Percentiles rank a stretch among this genome's conserved stretches.
These are phyloP conservation scores for Starmerella apis DNA, from an alignment of 805 yeast genomes.

Conservation along the genomic window DNA sequence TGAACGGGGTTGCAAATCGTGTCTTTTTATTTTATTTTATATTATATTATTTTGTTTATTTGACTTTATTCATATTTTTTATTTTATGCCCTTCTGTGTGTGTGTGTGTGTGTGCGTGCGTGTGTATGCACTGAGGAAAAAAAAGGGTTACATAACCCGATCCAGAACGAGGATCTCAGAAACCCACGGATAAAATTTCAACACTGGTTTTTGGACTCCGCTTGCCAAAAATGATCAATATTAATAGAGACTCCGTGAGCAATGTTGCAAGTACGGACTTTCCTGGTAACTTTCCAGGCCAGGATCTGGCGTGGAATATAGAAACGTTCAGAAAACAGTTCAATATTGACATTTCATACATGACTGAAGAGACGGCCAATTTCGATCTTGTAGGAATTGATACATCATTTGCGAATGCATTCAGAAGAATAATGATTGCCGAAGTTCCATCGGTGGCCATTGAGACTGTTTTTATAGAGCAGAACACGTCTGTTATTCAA, in stretches of 20 bases:
- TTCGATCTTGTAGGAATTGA: slow-evolving; percentile 82
- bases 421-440: slow-evolving; percentile 91
- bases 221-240: slow-evolving; percentile 22
- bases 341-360: slow-evolving; percentile 52
- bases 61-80: too few species aligned
- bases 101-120: too few species aligned
- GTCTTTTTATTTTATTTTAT: too few species aligned
- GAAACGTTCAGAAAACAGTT: slow-evolving; percentile 65
- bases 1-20: too few species aligned
- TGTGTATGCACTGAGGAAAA: too few species aligned
- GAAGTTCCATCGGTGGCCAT: slow-evolving; percentile 96
- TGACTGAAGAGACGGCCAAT: slow-evolving; percentile 53
- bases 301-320: slow-evolving; percentile 69
- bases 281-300: slow-evolving; percentile 67
- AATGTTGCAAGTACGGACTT: slow-evolving; percentile 69
- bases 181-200: too few species aligned
- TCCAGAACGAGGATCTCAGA: too few species aligned
- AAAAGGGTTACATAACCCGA: too few species aligned
- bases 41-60: too few species aligned
- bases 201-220: background rate
- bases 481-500: slow-evolving; percentile 92
- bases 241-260: slow-evolving; percentile 26
- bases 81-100: too few species aligned
- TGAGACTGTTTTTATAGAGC: slow-evolving; percentile 79
- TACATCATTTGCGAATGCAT: slow-evolving; percentile 90